Base-by-base conservation (phyloP, 2,329 filamentous ascomycete species). In the Verticillium dahliae region DNA sequence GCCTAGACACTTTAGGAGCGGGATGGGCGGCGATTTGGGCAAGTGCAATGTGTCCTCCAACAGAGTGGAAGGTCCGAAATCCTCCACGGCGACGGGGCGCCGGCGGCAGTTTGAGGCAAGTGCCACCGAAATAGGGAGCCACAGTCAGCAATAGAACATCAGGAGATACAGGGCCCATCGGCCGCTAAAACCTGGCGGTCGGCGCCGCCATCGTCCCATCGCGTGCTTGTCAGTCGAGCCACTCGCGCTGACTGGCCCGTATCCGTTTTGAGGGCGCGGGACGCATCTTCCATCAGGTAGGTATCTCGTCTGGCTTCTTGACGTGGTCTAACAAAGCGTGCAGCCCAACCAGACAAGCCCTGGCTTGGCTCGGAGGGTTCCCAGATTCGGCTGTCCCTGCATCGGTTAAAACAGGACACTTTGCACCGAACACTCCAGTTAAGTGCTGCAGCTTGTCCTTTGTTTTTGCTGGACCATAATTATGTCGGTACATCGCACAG, bases 81-180 rank as follows among this genome's bases (percentile, higher is more conserved):
- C 18, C 39, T 41, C 45, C 45, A 52, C 45, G 45, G 45, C 18
- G 45, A 52, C 45, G 18, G 18, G 45, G 45, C 45, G 45, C 45
- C 45, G 45, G 45, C 45, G 18, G 45, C 45, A 52, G 45, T 52
- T 31, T 27, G 45, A 52, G 45, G 45, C 45, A 52, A 52, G 45
- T 52, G 45, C 45, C 45, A 52, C 45, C 18, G 15, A 4, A 18
- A 13, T 37, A 22, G 18, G n/a, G 18, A 18, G 45, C 45, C 45
- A 52, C 45, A 10, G 18, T 18, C 18, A 52, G 45, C 45, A 52
- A 52, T 31, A 52, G 61, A 62, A 62, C 62, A 65, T 66, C 63
- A 66, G 63, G 64, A 65, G 63, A 65, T 65, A 50, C 57, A 60
- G 52, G 63, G 52, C 56, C 60, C 59, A 58, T 41, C 56, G 60